Percentiles rank a stretch among this genome's conserved stretches.
phyloP scores from a whole-genome alignment of 2,329 filamentous ascomycete genomes.

The Diaporthe ampelina region DNA sequence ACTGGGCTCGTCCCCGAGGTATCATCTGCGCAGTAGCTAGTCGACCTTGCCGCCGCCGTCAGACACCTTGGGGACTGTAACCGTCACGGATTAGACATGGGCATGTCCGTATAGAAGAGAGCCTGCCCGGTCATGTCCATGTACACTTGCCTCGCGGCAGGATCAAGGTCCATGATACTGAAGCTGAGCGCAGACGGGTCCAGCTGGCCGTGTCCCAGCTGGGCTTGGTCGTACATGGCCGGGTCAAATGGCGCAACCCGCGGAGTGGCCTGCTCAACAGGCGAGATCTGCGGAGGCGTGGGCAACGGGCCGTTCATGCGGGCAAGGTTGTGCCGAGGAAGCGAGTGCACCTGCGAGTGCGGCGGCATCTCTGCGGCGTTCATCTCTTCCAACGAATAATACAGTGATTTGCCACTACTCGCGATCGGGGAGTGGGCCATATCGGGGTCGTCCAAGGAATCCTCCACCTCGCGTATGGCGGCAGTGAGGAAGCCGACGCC shows the following conservation, averaged over 20 bases:
- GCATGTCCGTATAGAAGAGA: constrained; percentile 33
- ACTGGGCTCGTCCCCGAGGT: not conserved
- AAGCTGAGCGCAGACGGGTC: constrained; percentile 29
- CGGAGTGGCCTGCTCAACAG: constrained; percentile 23
- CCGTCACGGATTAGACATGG: constrained; percentile 30
- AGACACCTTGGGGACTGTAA: constrained; percentile 11
- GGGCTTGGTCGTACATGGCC: constrained; percentile 20
- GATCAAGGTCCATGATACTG: constrained; percentile 29
- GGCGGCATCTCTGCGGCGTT: constrained; percentile 11
- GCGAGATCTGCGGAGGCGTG: constrained; percentile 4
- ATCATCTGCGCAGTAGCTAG: not conserved
- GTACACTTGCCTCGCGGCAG: constrained; percentile 30
- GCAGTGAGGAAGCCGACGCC: constrained; percentile 65
- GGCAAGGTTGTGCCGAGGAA: constrained; percentile 17
- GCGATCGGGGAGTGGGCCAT: constrained; percentile 41
- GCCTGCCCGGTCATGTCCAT: constrained; percentile 28
- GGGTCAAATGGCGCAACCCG: constrained; percentile 17
- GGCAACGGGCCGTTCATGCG: constrained; percentile 22
- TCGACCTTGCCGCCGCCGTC: constrained; percentile 1
- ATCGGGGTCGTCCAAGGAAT: constrained; percentile 43
- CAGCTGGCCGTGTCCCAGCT: constrained; percentile 13
- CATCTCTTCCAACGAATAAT: constrained; percentile 6
- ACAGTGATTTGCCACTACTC: constrained; percentile 14
- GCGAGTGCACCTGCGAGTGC: constrained; percentile 14
- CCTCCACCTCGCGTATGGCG: constrained; percentile 55